Percentiles rank a stretch among this genome's conserved stretches.
These are phyloP conservation scores for Durio zibethinus DNA, from an alignment of 345 rosid genomes.

Conservation along the genomic window DNA sequence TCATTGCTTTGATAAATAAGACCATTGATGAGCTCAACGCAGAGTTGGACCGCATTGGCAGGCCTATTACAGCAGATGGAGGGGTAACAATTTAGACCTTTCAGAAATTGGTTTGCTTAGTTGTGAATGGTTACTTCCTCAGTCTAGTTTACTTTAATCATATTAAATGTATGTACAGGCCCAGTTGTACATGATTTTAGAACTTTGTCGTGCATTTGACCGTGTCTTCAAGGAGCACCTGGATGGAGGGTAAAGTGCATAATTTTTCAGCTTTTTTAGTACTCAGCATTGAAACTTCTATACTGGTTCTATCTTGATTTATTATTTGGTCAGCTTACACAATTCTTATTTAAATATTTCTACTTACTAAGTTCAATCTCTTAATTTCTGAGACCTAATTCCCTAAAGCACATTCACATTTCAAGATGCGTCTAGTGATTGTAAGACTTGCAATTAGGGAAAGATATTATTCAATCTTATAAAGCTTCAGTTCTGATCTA, in stretches of 20 bases:
- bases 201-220: constrained; percentile 95
- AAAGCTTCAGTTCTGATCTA: background rate
- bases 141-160: constrained; percentile 14
- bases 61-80: constrained; percentile 93
- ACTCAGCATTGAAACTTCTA: constrained; percentile 10
- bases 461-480: background rate
- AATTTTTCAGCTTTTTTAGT: constrained; percentile 8
- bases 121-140: constrained; percentile 14
- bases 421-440: background rate
- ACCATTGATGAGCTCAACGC: constrained; percentile 95
- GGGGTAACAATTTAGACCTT: constrained; percentile 64
- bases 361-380: background rate
- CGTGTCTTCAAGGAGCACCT: constrained; percentile 96
- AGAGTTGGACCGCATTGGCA: constrained; percentile 94
- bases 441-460: constrained; percentile 1
- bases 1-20: constrained; percentile 90
- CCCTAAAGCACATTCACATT: background rate
- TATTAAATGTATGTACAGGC: constrained; percentile 51
- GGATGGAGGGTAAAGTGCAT: constrained; percentile 86
- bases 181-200: constrained; percentile 89
- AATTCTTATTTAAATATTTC: background rate
- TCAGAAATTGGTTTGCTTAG: constrained; percentile 5
- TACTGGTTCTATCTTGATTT: constrained; percentile 6
- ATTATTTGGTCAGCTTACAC: background rate
- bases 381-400: background rate